phyloP scores from a whole-genome alignment of 2,329 filamentous ascomycete genomes.

The Ceratocystis cacaofunesta region DNA sequence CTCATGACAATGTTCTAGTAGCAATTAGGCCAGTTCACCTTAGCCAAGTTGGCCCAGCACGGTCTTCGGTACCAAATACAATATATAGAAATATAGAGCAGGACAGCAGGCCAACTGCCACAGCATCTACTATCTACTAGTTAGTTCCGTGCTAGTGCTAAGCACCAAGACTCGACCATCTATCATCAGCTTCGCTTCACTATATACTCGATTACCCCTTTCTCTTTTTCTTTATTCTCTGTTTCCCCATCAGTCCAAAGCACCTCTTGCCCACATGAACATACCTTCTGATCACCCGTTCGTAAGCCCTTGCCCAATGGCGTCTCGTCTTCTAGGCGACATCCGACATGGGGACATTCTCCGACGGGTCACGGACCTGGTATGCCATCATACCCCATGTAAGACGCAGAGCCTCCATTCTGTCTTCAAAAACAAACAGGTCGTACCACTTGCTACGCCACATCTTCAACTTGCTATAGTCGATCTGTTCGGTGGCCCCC shows the following conservation, averaged over 20 bases:
- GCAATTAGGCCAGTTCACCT: no score
- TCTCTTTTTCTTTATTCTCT: conserved; percentile 5
- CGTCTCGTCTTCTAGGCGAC: conserved; percentile 8
- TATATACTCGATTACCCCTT: background rate
- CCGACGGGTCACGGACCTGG: conserved; percentile 35
- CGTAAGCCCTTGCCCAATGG: conserved; percentile 7
- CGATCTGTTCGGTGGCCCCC: conserved; percentile 29
- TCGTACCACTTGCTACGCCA: conserved; percentile 49
- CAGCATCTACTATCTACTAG: background rate
- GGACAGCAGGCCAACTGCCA: background rate
- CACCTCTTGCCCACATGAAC: background rate
- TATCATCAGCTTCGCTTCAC: background rate
- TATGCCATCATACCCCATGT: conserved; percentile 47
- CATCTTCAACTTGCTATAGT: conserved; percentile 39
- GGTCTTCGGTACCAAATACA: background rate
- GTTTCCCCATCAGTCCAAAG: background rate
- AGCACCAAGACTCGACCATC: background rate
- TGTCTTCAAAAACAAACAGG: conserved; percentile 38
- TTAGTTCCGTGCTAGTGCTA: background rate
- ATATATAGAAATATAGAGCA: background rate
- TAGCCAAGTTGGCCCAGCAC: no score
- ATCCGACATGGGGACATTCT: conserved; percentile 9
- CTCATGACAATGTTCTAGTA: no score
- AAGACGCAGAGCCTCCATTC: conserved; percentile 40
- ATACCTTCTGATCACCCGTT: background rate